These are phyloP conservation scores for Crotalaria pallida DNA, from an alignment of 306 rosid species.

Conservation along the genomic window DNA sequence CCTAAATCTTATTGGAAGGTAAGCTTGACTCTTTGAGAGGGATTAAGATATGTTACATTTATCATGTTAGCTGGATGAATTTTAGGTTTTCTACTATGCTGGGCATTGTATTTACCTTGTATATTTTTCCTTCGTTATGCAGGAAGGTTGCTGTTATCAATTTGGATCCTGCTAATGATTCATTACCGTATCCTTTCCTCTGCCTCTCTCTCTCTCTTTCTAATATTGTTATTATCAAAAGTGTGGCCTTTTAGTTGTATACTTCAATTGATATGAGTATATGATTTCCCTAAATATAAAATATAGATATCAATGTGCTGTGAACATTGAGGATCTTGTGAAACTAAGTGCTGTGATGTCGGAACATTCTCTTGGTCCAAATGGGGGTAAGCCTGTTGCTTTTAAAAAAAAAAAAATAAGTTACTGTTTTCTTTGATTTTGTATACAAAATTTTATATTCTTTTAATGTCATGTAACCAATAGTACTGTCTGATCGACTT, in stretches of 20 bases:
- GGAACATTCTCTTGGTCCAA: constrained; percentile 90
- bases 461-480: background rate
- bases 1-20: constrained; percentile 89
- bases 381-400: constrained; percentile 55
- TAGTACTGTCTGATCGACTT: background rate
- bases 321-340: constrained; percentile 75
- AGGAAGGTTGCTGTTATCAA: constrained; percentile 92
- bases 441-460: background rate
- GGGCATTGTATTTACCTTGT: background rate
- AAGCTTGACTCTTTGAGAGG: background rate
- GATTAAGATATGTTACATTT: background rate
- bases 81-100: constrained; percentile 2
- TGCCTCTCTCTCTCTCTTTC: background rate
- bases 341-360: constrained; percentile 79
- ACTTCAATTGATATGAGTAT: constrained; percentile 16
- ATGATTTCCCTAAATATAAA: constrained; percentile 29
- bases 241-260: background rate
- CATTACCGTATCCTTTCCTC: constrained; percentile 75
- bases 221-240: background rate
- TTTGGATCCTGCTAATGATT: constrained; percentile 92
- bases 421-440: background rate
- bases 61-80: background rate
- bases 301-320: constrained; percentile 77
- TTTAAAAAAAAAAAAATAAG: background rate
- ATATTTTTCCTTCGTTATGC: constrained; percentile 22